These are phyloP conservation scores for Neoscytalidium dimidiatum DNA, from an alignment of 2,329 filamentous ascomycete genomes.

Conservation along the genomic window DNA sequence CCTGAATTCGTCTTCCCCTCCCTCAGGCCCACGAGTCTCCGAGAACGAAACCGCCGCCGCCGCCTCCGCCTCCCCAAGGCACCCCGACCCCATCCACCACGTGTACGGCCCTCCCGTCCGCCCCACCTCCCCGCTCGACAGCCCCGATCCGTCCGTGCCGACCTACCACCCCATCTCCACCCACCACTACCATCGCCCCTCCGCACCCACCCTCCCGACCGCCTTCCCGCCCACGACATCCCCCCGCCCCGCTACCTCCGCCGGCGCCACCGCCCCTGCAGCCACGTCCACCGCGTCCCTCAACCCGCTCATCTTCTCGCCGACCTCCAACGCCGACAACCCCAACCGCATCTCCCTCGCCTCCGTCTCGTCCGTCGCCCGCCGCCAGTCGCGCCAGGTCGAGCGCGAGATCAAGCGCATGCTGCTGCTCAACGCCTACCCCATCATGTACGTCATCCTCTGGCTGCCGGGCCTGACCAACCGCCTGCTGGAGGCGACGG, in stretches of 20 bases:
- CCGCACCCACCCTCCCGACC: neutral
- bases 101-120: neutral
- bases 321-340: neutral
- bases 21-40: neutral
- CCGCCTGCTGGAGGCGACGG: slow-evolving; percentile 27
- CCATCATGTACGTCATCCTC: slow-evolving; percentile 34
- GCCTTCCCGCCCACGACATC: neutral
- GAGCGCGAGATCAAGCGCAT: slow-evolving; percentile 30
- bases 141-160: neutral
- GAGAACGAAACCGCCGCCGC: neutral
- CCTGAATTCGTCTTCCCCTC: neutral
- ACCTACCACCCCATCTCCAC: neutral
- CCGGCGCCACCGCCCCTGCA: neutral
- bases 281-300: neutral
- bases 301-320: neutral
- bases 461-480: slow-evolving; percentile 36
- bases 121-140: neutral
- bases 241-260: neutral
- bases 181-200: neutral
- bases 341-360: neutral
- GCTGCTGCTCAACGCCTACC: slow-evolving; percentile 37
- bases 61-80: neutral
- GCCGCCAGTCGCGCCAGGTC: slow-evolving; percentile 6
- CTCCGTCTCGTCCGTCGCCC: neutral
- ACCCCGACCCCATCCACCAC: neutral